Base-by-base conservation (phyloP, 495 filamentous ascomycete species). In the Articulospora tetracladia region DNA sequence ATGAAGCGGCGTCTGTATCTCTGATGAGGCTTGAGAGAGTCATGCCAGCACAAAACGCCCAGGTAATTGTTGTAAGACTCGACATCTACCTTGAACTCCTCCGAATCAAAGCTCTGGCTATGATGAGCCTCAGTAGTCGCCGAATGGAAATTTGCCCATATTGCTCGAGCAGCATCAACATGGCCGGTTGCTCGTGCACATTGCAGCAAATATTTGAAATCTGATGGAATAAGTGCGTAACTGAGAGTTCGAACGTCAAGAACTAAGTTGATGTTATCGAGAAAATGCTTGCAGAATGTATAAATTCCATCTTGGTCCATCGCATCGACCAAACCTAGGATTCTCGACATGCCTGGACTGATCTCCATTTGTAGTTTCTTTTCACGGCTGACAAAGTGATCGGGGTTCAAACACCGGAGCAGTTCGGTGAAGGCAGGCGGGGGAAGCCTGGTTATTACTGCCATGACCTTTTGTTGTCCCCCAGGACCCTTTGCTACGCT, bases 51-150 rank as follows among this genome's bases (percentile, higher is more conserved):
- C 22, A 72, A 71, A 0, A 75, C 75, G 27, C 72, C 76, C 66
- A 86, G 75, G 49, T 79, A 83, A 41, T 76, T 66, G 52, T 87
- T 89, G 67, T 85, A 89, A 62, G 82, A 84, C 53, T 70, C 69
- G 1, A 72, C 64, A 65, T 86, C 76, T 36, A 52, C 59, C 10
- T 17, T 36, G 1, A 62, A 22, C 1, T 20, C 12, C 4, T 55
- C 30, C 3, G 20, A 3, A 4, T n/a, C 17, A 12, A 51, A 25
- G 3, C 8, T 26, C n/a, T 2, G 30, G n/a, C 25, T 6, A 83
- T 36, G 30, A 6, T 32, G 6, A 4, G 13, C 30, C 13, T 32
- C 6, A 4, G 30, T 32, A 32, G 30, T 32, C 4, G 30, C 30
- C 13, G 30, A 4, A 32, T 32, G 30, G 13, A 32, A 32, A 1